These are phyloP conservation scores for Cryptococcus sp. DNA, from an alignment of 1,284 basidiomycete species.

Conservation along the genomic window DNA sequence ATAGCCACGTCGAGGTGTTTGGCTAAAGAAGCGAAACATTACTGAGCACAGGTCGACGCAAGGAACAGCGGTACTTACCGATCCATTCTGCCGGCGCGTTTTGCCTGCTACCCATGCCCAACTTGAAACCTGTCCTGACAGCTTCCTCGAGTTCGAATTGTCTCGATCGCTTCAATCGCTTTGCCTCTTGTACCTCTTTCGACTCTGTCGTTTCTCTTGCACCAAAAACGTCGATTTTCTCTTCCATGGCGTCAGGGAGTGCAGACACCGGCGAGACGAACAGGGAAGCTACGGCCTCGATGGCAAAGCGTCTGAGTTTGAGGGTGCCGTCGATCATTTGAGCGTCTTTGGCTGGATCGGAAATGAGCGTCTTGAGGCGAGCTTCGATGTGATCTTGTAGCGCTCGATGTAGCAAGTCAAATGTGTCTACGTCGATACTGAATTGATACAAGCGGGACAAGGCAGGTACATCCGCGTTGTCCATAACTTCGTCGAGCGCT, in stretches of 20 bases:
- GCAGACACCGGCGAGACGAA: constrained; percentile 51
- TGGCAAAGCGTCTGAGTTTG: constrained; percentile 67
- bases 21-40: constrained; percentile 55
- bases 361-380: constrained; percentile 37
- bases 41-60: not conserved
- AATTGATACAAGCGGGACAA: constrained; percentile 66
- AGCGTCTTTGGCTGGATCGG: constrained; percentile 60
- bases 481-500: constrained; percentile 66
- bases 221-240: constrained; percentile 26
- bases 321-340: constrained; percentile 77
- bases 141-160: constrained; percentile 50
- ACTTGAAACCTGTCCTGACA: constrained; percentile 70
- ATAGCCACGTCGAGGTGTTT: constrained; percentile 84
- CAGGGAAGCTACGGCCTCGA: constrained; percentile 59
- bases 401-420: constrained; percentile 62
- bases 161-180: constrained; percentile 9
- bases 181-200: constrained; percentile 9
- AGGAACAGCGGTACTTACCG: constrained; percentile 41
- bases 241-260: constrained; percentile 24
- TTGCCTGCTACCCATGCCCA: constrained; percentile 75
- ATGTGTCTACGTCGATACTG: constrained; percentile 64
- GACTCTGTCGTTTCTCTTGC: constrained; percentile 4
- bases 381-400: constrained; percentile 62
- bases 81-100: constrained; percentile 93
- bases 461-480: constrained; percentile 57